Evolutionary conservation across 306 rosid genomes (phyloP).

Genomic region (Malus sylvestris): DNA sequence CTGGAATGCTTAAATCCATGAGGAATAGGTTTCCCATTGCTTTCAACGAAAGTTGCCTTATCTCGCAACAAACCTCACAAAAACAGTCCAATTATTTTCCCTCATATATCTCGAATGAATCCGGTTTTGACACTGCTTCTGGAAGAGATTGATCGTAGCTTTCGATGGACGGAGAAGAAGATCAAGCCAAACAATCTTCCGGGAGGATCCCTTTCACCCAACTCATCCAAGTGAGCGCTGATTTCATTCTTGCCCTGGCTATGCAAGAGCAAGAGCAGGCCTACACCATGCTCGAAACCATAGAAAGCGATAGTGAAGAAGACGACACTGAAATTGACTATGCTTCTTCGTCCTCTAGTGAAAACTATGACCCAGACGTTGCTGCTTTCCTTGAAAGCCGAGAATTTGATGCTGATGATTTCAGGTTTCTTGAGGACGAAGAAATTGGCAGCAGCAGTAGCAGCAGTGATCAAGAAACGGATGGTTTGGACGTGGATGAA

Average conservation of each 20-base stretch:
- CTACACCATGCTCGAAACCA: constrained; percentile 32
- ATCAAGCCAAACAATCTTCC: constrained; percentile 45
- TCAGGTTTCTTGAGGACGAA: constrained; percentile 34
- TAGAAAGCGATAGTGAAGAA: constrained; percentile 45
- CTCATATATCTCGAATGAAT: constrained; percentile 24
- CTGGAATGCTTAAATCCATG: constrained; percentile 40
- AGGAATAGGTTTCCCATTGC: constrained; percentile 44
- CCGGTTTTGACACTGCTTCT: not conserved
- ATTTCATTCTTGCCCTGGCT: constrained; percentile 43
- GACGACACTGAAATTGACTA: constrained; percentile 15
- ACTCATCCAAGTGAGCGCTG: constrained; percentile 51
- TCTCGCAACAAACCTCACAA: constrained; percentile 28
- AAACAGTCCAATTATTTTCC: constrained; percentile 1
- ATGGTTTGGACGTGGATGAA: constrained; percentile 47
- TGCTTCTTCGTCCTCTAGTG: constrained; percentile 1
- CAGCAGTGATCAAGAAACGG: constrained; percentile 31
- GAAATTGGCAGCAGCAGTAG: constrained; percentile 11
- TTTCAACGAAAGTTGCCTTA: constrained; percentile 44
- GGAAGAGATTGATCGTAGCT: constrained; percentile 4
- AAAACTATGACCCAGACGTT: constrained; percentile 6
- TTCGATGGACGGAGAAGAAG: constrained; percentile 44
- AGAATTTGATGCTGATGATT: constrained; percentile 29
- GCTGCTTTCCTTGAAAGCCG: constrained; percentile 26
- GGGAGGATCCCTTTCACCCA: constrained; percentile 39
- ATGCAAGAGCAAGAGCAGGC: constrained; percentile 58